Evolutionary conservation across 257 asterid species (phyloP).

Genomic region (Nicotiana tabacum): DNA sequence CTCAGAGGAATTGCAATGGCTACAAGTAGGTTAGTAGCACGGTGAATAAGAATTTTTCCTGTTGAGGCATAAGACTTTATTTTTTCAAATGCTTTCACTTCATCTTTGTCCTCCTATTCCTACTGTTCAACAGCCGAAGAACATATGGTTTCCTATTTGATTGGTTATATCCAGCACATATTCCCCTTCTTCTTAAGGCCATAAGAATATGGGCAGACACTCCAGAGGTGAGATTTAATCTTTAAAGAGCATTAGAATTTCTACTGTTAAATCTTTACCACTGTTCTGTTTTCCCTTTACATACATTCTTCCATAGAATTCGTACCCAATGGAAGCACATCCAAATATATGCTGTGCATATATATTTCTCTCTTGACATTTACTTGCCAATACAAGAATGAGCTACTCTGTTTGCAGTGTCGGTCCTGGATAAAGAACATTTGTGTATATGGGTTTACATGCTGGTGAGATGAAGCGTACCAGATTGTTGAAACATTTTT

Average conservation of each 20-base stretch:
- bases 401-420: background rate
- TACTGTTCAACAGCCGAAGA: constrained; percentile 55
- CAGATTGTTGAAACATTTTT: background rate
- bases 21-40: constrained; percentile 58
- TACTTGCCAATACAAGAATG: background rate
- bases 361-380: background rate
- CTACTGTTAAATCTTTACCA: background rate
- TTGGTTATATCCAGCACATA: constrained; percentile 96
- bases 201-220: constrained; percentile 93
- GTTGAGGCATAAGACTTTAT: background rate
- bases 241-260: background rate
- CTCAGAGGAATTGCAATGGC: constrained; percentile 96
- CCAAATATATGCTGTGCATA: background rate
- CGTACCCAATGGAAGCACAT: background rate
- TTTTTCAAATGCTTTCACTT: background rate
- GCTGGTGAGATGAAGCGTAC: background rate
- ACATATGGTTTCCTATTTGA: constrained; percentile 88
- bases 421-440: background rate
- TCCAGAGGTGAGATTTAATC: constrained; percentile 61
- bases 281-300: background rate
- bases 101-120: constrained; percentile 24
- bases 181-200: constrained; percentile 82
- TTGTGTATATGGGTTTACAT: background rate
- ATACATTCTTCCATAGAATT: background rate
- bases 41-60: background rate